A percentile compares a stretch with the other conserved stretches of the same genome.
These are phyloP conservation scores for Fusarium nygamai DNA, from an alignment of 2,329 filamentous ascomycete species.

Conservation along the genomic window DNA sequence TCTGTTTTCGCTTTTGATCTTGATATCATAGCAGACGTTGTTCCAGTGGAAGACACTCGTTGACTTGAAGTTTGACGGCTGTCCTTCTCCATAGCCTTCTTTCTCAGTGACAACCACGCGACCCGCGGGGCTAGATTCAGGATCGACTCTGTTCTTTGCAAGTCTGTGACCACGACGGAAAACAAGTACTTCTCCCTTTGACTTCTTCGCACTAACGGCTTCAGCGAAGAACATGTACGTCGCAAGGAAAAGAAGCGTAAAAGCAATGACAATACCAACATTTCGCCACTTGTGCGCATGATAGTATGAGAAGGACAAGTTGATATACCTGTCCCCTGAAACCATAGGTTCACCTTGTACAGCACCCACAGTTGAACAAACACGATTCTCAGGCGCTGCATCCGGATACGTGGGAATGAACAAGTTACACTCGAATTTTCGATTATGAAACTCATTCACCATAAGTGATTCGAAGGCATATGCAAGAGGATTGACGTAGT, in stretches of 20 bases:
- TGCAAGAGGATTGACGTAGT: constrained; percentile 69
- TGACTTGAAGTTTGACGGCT: constrained; percentile 54
- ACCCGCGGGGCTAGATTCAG: constrained; percentile 22
- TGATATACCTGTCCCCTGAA: constrained; percentile 58
- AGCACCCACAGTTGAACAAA: constrained; percentile 60
- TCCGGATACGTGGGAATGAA: constrained; percentile 43
- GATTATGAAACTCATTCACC: constrained; percentile 70
- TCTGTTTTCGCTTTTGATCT: constrained; percentile 77
- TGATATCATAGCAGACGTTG: constrained; percentile 76
- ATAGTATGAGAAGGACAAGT: constrained; percentile 54
- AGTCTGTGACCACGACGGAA: constrained; percentile 58
- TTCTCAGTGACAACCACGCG: constrained; percentile 13
- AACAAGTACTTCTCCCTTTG: constrained; percentile 69
- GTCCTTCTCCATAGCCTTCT: constrained; percentile 10
- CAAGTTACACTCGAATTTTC: constrained; percentile 43
- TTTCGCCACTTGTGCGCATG: constrained; percentile 64
- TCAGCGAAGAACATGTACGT: constrained; percentile 63
- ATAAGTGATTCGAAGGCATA: constrained; percentile 73
- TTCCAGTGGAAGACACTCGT: constrained; percentile 85
- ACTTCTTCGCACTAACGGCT: constrained; percentile 58
- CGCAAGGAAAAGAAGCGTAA: constrained; percentile 57
- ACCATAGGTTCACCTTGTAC: constrained; percentile 56
- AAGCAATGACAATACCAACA: constrained; percentile 64
- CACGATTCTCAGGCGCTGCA: constrained; percentile 43
- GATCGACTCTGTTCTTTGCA: background rate